These are phyloP conservation scores for Cryptococcus jaspeensis DNA, from an alignment of 1,284 basidiomycete species.

Conservation along the genomic window DNA sequence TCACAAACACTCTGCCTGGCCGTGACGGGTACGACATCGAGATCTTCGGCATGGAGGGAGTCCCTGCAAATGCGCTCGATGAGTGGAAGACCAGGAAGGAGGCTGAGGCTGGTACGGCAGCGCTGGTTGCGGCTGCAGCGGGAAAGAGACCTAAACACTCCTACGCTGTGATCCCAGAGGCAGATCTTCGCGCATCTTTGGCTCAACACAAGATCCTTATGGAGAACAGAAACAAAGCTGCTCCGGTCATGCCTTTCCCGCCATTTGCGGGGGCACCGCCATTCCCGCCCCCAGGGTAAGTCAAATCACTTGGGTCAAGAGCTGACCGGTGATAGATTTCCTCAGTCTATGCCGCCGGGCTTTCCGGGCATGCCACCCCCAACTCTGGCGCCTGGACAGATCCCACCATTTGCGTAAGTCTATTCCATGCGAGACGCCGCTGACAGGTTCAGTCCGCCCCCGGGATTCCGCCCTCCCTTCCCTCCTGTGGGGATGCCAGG, in stretches of 20 bases:
- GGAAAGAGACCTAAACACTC: constrained; percentile 80
- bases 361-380: constrained; percentile 37
- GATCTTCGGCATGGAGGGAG: constrained; percentile 99
- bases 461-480: constrained; percentile 39
- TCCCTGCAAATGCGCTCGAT: constrained; percentile 87
- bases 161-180: constrained; percentile 75
- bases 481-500: constrained; percentile 15
- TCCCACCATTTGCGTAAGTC: constrained; percentile 33
- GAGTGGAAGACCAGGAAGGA: constrained; percentile 94
- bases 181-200: constrained; percentile 79
- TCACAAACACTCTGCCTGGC: constrained; percentile 94
- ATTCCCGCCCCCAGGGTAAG: constrained; percentile 43
- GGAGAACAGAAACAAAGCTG: constrained; percentile 60
- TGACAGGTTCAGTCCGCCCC: constrained; percentile 29
- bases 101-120: constrained; percentile 76
- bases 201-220: constrained; percentile 89
- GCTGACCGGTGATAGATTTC: constrained; percentile 7
- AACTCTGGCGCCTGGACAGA: constrained; percentile 39
- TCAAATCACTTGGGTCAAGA: background rate
- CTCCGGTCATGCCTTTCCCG: constrained; percentile 64
- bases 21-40: constrained; percentile 98
- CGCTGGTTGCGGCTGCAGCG: constrained; percentile 68
- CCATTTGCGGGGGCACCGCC: constrained; percentile 53
- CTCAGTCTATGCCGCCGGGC: constrained; percentile 12
- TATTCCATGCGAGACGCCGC: background rate